Percentiles rank a stretch among this genome's conserved stretches.
Evolutionary conservation across 495 filamentous ascomycete genomes (phyloP).

Genomic region (Penicillium parvum): DNA sequence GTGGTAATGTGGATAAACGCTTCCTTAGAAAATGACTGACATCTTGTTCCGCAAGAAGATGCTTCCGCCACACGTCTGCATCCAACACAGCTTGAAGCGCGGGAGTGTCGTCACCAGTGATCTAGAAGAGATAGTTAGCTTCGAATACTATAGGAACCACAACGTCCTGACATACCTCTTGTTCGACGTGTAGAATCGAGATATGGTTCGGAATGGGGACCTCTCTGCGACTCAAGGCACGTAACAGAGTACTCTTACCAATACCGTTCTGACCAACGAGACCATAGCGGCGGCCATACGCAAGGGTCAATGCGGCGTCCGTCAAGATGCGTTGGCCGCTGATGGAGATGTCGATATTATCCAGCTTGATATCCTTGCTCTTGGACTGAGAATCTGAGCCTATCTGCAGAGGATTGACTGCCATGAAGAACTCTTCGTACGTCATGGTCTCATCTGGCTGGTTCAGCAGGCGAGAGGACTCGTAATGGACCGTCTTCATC

Average conservation of each 20-base stretch:
- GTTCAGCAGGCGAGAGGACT: conserved; percentile 86
- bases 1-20: conserved; percentile 9
- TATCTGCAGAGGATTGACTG: conserved; percentile 92
- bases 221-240: conserved; percentile 90
- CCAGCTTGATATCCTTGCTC: conserved; percentile 99
- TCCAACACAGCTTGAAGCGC: conserved; percentile 94
- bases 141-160: neutral
- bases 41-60: conserved; percentile 83
- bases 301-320: conserved; percentile 83
- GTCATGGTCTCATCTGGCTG: conserved; percentile 79
- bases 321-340: conserved; percentile 82
- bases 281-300: conserved; percentile 93
- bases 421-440: conserved; percentile 99
- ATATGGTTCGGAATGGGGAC: conserved; percentile 93
- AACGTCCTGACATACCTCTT: conserved; percentile 62
- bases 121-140: conserved; percentile 44
- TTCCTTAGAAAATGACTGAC: conserved; percentile 42
- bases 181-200: conserved; percentile 97
- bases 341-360: conserved; percentile 91
- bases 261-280: conserved; percentile 99
- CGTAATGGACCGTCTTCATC: conserved; percentile 97
- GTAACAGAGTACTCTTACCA: conserved; percentile 91
- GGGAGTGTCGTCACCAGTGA: conserved; percentile 92
- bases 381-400: conserved; percentile 69
- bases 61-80: conserved; percentile 98